Base-by-base conservation (phyloP, 1,139 yeast genomes). In the Pichia sp. region DNA sequence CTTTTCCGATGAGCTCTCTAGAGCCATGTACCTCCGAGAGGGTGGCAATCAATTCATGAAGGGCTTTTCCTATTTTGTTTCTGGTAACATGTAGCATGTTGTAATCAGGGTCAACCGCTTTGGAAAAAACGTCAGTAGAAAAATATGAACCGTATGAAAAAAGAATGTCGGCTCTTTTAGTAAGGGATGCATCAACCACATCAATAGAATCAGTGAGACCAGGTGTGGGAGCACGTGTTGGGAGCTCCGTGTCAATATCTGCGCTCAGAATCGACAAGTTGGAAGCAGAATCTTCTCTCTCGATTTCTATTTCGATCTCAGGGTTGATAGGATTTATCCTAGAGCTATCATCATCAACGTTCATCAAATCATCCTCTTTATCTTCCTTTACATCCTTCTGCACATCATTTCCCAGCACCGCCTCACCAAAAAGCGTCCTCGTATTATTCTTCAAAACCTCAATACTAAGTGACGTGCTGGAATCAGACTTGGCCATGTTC, bases 1-100 rank as follows among this genome's bases (percentile, higher is more conserved):
- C 66, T 30, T 77, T 76, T 48, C 77, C 77, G 55, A 79, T 73
- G 15, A 84, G 59, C 14, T 75, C 74, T n/a, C 85, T 73, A 45
- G 85, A 82, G 45, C 83, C 87, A 37, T 72, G 77, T 39, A 72
- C 72, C 4, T 64, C 56, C 4, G 59, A 52, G 44, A 87, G 56
- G 47, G 71, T 74, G 26, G 62, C 53, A 46, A 69, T 71, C 15
- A 84, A 62, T 6, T 67, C 64, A 51, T 85, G 94, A 37, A 91
- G 67, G 38, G 76, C 64, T 39, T 67, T 66, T 0, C 96, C 96
- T 30, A 87, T 68, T 33, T 65, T 56, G 22, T 71, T 65, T 39
- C 94, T 71, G 11, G 75, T 60, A 17, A 69, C 65, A 50, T 85
- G 95, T 11, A 88, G 61, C 38, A 69, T 68, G 31, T 67, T 52